These are phyloP conservation scores for Ustilago hordei DNA, from an alignment of 1,284 basidiomycete genomes.

Conservation along the genomic window DNA sequence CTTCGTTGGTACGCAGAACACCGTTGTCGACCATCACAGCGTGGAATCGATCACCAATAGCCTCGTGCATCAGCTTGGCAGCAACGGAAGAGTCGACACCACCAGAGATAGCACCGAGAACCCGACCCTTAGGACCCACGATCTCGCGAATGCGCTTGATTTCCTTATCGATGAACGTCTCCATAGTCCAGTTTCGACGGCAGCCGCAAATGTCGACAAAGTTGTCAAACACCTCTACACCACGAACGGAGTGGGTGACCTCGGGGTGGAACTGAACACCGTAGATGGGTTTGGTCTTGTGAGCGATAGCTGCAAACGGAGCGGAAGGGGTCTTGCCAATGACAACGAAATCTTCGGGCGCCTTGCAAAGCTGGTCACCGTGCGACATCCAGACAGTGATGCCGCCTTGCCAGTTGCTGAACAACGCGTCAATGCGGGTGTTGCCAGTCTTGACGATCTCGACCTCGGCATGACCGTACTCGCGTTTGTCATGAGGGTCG, in stretches of 20 bases:
- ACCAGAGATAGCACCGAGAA: slow-evolving; percentile 96
- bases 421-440: slow-evolving; percentile 77
- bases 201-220: slow-evolving; percentile 89
- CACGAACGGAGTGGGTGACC: slow-evolving; percentile 92
- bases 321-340: slow-evolving; percentile 89
- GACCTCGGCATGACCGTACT: slow-evolving; percentile 92
- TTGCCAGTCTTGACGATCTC: slow-evolving; percentile 79
- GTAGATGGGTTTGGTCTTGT: slow-evolving; percentile 88
- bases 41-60: slow-evolving; percentile 95
- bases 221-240: slow-evolving; percentile 88
- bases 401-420: slow-evolving; percentile 83
- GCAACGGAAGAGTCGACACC: slow-evolving; percentile 98
- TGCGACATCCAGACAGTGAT: slow-evolving; percentile 99
- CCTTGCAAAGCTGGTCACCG: slow-evolving; percentile 88
- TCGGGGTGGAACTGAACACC: slow-evolving; percentile 99
- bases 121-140: slow-evolving; percentile 92
- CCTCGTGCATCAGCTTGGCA: slow-evolving; percentile 99
- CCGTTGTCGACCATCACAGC: slow-evolving; percentile 99
- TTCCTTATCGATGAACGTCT: slow-evolving; percentile 98
- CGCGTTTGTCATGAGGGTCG: slow-evolving; percentile 87
- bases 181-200: slow-evolving; percentile 93
- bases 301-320: slow-evolving; percentile 92
- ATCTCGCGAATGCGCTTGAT: slow-evolving; percentile 93
- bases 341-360: slow-evolving; percentile 86
- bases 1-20: slow-evolving; percentile 92